Evolutionary conservation across 23 red algal genomes (phyloP), one percentile per base, ranked within the genome.

Genomic region (Agarophyton chilense): DNA sequence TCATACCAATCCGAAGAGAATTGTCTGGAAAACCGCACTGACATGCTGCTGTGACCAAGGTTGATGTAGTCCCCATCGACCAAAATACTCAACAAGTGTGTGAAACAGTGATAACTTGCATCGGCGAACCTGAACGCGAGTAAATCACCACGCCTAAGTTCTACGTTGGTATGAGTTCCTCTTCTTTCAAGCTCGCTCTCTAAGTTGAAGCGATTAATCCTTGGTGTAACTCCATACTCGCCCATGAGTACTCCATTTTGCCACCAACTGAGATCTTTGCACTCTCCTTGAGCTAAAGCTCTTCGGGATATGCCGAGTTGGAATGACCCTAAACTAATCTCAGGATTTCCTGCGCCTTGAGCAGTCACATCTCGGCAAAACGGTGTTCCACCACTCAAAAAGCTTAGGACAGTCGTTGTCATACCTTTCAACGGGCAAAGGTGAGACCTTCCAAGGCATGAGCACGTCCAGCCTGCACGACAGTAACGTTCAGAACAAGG

Each of bases 391-490:
- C 68, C 68, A 47, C 40, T 46, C 21, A 74, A 31, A 38, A 24
- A 38, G 25, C 43, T 49, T 29, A 74, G 14, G 2, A 74, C 68
- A 2, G 40, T 74, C 14, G 40, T 74, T 29, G 68, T 74, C 19
- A 29, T 29, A 54, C 54, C 56, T 21, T 34, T 71, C 22, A 86
- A 71, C 3, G 64, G 49, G 50, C 84, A 89, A 7, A 89, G 46
- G 38, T 89, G 84, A 29, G 52, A 67, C 56, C 84, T 26, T 50
- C 72, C 84, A 5, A 44, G 65, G 47, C 84, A 89, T 34, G 84
- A 68, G 42, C 84, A 89, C n/a, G 84, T 89, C 84, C 84, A 89
- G 28, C 84, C 84, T 43, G 84, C 84, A 25, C 53, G 53, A 38
- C 84, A 89, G 31, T 62, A 89, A 17, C 84, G 43, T 64, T 55